These are phyloP conservation scores for Lycium barbarum DNA, from an alignment of 257 asterid genomes.

Conservation along the genomic window DNA sequence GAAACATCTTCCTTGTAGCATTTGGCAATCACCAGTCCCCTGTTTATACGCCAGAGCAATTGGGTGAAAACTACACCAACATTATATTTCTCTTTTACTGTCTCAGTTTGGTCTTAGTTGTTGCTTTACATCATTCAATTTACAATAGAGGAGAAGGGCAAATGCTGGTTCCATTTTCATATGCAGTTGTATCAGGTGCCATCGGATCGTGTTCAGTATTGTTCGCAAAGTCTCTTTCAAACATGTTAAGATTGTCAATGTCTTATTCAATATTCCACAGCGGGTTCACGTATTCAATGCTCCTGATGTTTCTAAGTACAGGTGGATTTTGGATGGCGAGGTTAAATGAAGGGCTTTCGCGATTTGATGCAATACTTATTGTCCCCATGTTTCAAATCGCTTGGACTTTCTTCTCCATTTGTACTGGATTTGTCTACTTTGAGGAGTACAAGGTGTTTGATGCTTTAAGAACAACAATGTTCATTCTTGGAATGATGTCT, in stretches of 20 bases:
- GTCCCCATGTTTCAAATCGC: constrained; percentile 99
- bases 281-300: constrained; percentile 91
- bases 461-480: constrained; percentile 86
- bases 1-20: constrained; percentile 96
- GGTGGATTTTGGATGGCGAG: constrained; percentile 99
- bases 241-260: constrained; percentile 81
- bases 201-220: constrained; percentile 93
- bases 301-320: constrained; percentile 79
- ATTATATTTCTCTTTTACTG: constrained; percentile 77
- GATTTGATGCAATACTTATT: constrained; percentile 91
- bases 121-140: constrained; percentile 65
- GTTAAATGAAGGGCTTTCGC: constrained; percentile 86
- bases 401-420: constrained; percentile 96
- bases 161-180: constrained; percentile 91
- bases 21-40: constrained; percentile 99
- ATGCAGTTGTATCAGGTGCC: constrained; percentile 94
- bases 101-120: constrained; percentile 65
- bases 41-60: constrained; percentile 86
- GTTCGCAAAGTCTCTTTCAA: constrained; percentile 95
- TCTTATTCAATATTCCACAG: constrained; percentile 73
- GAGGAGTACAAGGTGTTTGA: constrained; percentile 96
- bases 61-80: constrained; percentile 85
- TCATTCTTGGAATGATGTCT: constrained; percentile 82
- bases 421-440: constrained; percentile 96
- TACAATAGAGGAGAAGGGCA: constrained; percentile 65